Conservation (phyloP, 1,284 basidiomycete species). For the Trametes hirsuta region DNA sequence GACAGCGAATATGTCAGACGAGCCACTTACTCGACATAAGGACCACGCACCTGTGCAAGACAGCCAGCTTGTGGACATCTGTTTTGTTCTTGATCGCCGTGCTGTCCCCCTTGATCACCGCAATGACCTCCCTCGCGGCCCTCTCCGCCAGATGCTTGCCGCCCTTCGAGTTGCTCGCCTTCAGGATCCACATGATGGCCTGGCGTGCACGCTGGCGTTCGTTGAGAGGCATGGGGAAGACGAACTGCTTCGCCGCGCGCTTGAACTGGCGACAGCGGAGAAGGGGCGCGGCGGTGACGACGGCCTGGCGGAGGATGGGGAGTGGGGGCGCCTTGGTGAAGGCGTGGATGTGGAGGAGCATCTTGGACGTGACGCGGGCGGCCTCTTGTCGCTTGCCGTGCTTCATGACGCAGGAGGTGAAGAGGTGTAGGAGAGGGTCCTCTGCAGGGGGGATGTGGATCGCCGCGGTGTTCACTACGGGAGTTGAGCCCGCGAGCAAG, state of each 20-base stretch:
- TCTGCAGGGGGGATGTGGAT: slow-evolving; percentile 68
- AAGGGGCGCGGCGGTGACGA: slow-evolving; percentile 68
- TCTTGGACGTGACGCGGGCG: slow-evolving; percentile 56
- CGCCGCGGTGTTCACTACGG: background rate
- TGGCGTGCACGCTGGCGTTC: slow-evolving; percentile 77
- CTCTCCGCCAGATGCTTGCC: slow-evolving; percentile 65
- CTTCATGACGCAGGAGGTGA: slow-evolving; percentile 68
- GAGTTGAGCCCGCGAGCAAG: background rate
- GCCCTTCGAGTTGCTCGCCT: slow-evolving; percentile 53
- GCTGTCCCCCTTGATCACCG: slow-evolving; percentile 59
- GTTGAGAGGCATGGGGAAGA: slow-evolving; percentile 69
- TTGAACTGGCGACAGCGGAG: slow-evolving; percentile 57
- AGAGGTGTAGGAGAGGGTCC: slow-evolving; percentile 77
- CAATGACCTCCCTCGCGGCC: slow-evolving; percentile 76
- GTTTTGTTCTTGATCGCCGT: slow-evolving; percentile 59
- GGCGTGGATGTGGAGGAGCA: slow-evolving; percentile 72
- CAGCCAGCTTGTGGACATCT: slow-evolving; percentile 70
- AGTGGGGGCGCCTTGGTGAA: slow-evolving; percentile 76
- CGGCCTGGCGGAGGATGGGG: slow-evolving; percentile 75
- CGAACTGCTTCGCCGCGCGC: slow-evolving; percentile 63
- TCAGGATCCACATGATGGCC: slow-evolving; percentile 71
- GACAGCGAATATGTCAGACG: background rate
- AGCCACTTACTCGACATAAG: background rate
- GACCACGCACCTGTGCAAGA: slow-evolving; percentile 77
- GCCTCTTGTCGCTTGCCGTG: slow-evolving; percentile 75